Conservation (phyloP, 2,329 filamentous ascomycete species). For the Aspergillus niger region DNA sequence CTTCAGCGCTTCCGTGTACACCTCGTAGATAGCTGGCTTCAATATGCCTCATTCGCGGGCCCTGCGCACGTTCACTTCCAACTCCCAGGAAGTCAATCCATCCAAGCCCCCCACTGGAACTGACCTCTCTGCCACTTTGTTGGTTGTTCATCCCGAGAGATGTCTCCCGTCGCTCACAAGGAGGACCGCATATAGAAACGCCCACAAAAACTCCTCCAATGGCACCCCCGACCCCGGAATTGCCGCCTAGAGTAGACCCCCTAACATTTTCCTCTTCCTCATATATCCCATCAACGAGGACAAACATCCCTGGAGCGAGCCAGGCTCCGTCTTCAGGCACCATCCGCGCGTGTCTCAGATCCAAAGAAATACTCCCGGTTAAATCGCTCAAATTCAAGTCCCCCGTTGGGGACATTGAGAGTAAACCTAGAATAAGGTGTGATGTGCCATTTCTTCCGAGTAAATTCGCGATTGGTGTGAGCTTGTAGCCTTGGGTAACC, state of each 20-base stretch:
- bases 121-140: slow-evolving; percentile 37
- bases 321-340: slow-evolving; percentile 85
- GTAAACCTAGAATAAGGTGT: slow-evolving; percentile 83
- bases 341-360: slow-evolving; percentile 76
- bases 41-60: slow-evolving; percentile 77
- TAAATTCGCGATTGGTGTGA: slow-evolving; percentile 79
- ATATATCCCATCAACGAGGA: slow-evolving; percentile 93
- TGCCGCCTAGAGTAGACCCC: slow-evolving; percentile 71
- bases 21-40: slow-evolving; percentile 66
- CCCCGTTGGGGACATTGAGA: slow-evolving; percentile 79
- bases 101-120: slow-evolving; percentile 77
- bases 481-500: slow-evolving; percentile 72
- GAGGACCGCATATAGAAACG: slow-evolving; percentile 88
- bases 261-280: slow-evolving; percentile 78
- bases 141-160: slow-evolving; percentile 71
- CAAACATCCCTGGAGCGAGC: slow-evolving; percentile 95
- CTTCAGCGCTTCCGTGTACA: slow-evolving; percentile 26
- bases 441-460: slow-evolving; percentile 78
- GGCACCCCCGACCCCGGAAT: slow-evolving; percentile 80
- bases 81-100: slow-evolving; percentile 97
- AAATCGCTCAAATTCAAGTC: slow-evolving; percentile 80
- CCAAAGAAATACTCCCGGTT: slow-evolving; percentile 82
- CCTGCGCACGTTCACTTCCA: slow-evolving; percentile 83
- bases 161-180: slow-evolving; percentile 78
- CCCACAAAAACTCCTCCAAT: slow-evolving; percentile 91